These are phyloP conservation scores for Vigna angularis DNA, from an alignment of 306 rosid genomes.

Conservation along the genomic window DNA sequence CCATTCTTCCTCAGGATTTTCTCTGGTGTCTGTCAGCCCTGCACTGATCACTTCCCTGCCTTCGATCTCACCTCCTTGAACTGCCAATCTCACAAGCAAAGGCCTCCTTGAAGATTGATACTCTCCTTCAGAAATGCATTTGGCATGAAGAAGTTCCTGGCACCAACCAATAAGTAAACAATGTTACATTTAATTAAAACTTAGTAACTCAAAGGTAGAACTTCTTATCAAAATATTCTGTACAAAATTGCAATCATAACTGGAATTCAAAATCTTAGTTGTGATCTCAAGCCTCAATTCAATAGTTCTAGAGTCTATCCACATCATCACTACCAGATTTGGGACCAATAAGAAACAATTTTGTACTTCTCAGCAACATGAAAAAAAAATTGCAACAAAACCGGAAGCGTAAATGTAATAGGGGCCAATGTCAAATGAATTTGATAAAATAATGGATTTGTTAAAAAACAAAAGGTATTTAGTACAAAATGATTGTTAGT, in stretches of 20 bases:
- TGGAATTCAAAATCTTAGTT: too few species aligned
- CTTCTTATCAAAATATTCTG: not conserved
- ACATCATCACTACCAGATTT: not conserved
- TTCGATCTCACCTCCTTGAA: conserved; percentile 76
- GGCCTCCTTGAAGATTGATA: conserved; percentile 83
- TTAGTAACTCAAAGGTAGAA: not conserved
- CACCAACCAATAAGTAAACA: not conserved
- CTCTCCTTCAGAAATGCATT: conserved; percentile 77
- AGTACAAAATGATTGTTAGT: not conserved
- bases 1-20: conserved; percentile 74
- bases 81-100: conserved; percentile 70
- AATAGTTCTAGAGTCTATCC: not conserved
- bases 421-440: not conserved
- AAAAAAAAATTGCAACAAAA: not conserved
- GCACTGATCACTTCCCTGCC: conserved; percentile 61
- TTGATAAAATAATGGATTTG: not conserved
- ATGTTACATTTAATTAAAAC: not conserved
- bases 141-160: conserved; percentile 82
- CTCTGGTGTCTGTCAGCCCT: conserved; percentile 46
- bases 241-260: not conserved
- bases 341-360: not conserved
- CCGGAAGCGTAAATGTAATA: not conserved
- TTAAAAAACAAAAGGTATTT: not conserved
- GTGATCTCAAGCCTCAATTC: not conserved
- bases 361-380: not conserved